Base-by-base conservation (phyloP, 768 basidiomycete genomes). In the Phaeotremella fagi region DNA sequence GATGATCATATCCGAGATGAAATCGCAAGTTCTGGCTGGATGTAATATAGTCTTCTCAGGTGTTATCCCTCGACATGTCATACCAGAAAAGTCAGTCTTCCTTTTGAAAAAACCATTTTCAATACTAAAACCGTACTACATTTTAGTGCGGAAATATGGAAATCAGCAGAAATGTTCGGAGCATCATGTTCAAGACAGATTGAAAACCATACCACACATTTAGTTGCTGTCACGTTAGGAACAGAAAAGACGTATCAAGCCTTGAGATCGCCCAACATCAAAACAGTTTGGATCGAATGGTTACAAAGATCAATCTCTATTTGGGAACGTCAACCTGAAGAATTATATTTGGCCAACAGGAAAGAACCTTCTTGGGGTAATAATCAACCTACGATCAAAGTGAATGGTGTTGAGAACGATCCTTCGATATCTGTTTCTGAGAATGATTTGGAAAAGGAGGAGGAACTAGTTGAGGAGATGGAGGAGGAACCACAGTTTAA, bases 201-300 rank as follows among this genome's bases (percentile, higher is more conserved):
- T 35, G 79, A 79, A 3, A 73, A 71, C 24, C 76, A 80, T 1
- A 81, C 87, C 20, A 98, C 94, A 0, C 95, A 99, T 64, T 85
- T 97, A 33, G 89, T 99, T 20, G 87, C 90, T 20, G 87, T 85
- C 7, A 89, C 90, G 80, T 88, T 88, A 37, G 45, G 69, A 51
- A 97, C 94, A 0, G 85, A 86, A 60, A 99, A 99, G 76, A 90
- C 94, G 0, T 85, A 90, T 68, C 78, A 80, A 49, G 90, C 91
- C 0, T 81, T 85, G 36, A 82, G 82, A 67, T 81, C 82, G n/a
- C 83, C 85, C 4, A 82, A 82, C 22, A 82, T 88, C 68, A 84
- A 85, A 70, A 83, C 97, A 55, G 90, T 98, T 18, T 88, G 87
- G 83, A 75, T 87, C 6, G 78, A 81, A 7, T 99, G 94, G 94